Percentiles rank a stretch among this genome's conserved stretches.
Conservation (phyloP, 495 filamentous ascomycete species). For the Lophium mytilinum region DNA sequence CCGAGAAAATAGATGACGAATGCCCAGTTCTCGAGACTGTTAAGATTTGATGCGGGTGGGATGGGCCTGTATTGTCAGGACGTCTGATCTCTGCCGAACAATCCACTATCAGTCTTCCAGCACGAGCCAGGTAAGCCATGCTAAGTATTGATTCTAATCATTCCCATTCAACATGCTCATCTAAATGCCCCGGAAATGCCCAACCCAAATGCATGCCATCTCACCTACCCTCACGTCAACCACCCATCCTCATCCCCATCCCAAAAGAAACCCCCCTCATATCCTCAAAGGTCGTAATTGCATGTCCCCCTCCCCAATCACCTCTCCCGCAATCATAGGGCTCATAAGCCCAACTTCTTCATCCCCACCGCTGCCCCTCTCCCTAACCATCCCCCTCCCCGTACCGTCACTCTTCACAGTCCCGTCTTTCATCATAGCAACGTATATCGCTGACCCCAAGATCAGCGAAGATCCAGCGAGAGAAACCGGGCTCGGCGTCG, state of each 20-base stretch:
- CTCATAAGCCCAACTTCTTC: constrained; percentile 22
- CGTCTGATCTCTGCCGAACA: no score
- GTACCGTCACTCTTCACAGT: constrained; percentile 5
- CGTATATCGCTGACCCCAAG: constrained; percentile 70
- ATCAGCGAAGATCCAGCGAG: constrained; percentile 72
- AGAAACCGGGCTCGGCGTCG: constrained; percentile 55
- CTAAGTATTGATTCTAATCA: no score
- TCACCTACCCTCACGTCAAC: no score
- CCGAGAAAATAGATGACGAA: no score
- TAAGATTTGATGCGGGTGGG: no score
- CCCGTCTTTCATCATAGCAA: constrained; percentile 47
- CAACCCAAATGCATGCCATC: no score
- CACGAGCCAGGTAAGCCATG: no score
- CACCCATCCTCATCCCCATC: not conserved
- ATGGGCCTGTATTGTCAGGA: no score
- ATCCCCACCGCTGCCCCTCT: constrained; percentile 3
- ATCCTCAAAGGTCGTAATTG: constrained; percentile 2
- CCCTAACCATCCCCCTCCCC: not conserved
- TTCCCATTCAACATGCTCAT: no score
- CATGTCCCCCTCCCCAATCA: constrained; percentile 4
- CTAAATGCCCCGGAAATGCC: no score
- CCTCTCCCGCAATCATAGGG: constrained; percentile 7
- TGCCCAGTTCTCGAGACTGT: no score
- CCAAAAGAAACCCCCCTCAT: not conserved
- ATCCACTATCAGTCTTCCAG: no score